Conservation (phyloP, 768 basidiomycete species). For the Collybia sordida region DNA sequence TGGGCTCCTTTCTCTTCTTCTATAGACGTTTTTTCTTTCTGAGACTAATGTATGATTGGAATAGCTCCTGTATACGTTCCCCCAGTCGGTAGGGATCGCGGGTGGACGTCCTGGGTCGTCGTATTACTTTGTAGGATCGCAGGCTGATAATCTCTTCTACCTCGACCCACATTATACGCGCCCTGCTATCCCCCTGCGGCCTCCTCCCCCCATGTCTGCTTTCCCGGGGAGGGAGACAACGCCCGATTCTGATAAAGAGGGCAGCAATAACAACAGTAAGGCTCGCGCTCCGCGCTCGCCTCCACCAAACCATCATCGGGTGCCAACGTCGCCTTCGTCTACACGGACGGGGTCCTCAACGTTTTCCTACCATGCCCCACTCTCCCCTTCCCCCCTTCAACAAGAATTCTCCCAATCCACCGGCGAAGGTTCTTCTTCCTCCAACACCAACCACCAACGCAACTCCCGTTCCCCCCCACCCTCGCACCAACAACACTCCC, state of each 20-base stretch:
- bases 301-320: conserved; percentile 28
- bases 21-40: neutral
- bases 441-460: conserved; percentile 11
- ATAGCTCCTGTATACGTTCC: conserved; percentile 86
- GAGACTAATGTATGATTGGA: neutral
- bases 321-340: conserved; percentile 53
- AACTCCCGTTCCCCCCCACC: conserved; percentile 22
- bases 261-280: no score
- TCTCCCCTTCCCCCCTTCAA: conserved; percentile 66
- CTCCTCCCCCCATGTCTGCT: conserved; percentile 24
- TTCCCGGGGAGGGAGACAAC: conserved; percentile 10
- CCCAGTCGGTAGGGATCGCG: conserved; percentile 95
- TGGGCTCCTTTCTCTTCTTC: conserved; percentile 15
- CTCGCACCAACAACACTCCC: conserved; percentile 9
- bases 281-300: conserved; percentile 11
- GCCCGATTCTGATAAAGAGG: conserved; percentile 20
- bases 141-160: conserved; percentile 85
- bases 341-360: conserved; percentile 52
- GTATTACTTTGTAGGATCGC: conserved; percentile 95
- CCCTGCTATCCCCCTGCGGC: conserved; percentile 70
- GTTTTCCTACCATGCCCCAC: conserved; percentile 51
- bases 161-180: conserved; percentile 81
- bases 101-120: conserved; percentile 96
- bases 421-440: conserved; percentile 23
- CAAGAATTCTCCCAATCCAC: conserved; percentile 51